A percentile compares a stretch with the other conserved stretches of the same genome.
Conservation (phyloP, 441 rosid genomes). For the Populus hybrid region DNA sequence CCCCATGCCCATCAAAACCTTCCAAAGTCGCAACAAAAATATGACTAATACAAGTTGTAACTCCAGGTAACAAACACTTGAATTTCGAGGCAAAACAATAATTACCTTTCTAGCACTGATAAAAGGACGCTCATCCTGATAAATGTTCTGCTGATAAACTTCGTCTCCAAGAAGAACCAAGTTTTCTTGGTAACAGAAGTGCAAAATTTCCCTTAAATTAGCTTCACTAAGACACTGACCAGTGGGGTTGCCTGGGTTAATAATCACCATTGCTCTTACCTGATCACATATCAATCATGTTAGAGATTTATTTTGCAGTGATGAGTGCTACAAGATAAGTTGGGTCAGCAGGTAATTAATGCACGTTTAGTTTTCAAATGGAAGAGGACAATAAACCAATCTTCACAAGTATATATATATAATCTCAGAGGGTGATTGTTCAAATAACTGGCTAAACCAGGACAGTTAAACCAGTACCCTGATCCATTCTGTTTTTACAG, state of each 20-base stretch:
- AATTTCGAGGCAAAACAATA: conserved; percentile 7
- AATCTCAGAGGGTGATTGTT: neutral
- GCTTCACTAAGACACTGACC: conserved; percentile 96
- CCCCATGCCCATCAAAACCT: conserved; percentile 97
- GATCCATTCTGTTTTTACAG: no score
- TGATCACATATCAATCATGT: conserved; percentile 28
- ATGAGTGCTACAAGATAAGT: neutral
- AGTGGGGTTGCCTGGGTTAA: conserved; percentile 97
- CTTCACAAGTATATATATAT: neutral
- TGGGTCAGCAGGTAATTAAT: conserved; percentile 5
- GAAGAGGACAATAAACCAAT: conserved; percentile 7
- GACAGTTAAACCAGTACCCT: neutral
- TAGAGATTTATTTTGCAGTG: conserved; percentile 11
- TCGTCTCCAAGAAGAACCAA: conserved; percentile 91
- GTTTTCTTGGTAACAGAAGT: conserved; percentile 71
- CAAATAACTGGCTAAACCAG: conserved; percentile 1
- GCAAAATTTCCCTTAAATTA: conserved; percentile 77
- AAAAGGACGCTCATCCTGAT: conserved; percentile 94
- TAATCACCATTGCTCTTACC: conserved; percentile 97
- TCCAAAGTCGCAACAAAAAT: conserved; percentile 14
- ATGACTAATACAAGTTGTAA: conserved; percentile 15
- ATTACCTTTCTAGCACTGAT: conserved; percentile 79
- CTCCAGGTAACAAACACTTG: conserved; percentile 3
- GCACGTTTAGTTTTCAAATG: conserved; percentile 8
- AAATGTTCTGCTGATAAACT: conserved; percentile 96